These are phyloP conservation scores for Suillus fuscotomentosus DNA, from an alignment of 768 basidiomycete species.

Conservation along the genomic window DNA sequence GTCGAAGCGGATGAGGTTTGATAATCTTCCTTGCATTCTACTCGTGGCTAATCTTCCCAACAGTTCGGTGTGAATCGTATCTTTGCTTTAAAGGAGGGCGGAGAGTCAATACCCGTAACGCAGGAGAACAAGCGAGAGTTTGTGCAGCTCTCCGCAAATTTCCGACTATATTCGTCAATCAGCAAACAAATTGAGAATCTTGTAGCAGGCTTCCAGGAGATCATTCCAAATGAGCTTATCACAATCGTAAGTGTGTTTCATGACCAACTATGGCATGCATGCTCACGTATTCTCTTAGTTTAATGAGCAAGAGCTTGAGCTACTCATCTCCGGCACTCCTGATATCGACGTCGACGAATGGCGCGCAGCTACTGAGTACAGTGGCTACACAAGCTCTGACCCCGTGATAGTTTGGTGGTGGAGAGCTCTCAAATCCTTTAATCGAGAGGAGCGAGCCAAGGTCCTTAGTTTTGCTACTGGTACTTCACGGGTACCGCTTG, in stretches of 20 bases:
- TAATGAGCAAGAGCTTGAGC: constrained; percentile 91
- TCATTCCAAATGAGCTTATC: constrained; percentile 95
- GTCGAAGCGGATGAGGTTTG: constrained; percentile 90
- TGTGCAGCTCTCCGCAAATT: constrained; percentile 92
- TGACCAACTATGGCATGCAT: constrained; percentile 7
- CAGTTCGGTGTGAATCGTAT: constrained; percentile 92
- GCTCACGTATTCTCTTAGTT: constrained; percentile 49
- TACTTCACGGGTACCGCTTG: constrained; percentile 89
- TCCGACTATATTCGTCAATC: constrained; percentile 90
- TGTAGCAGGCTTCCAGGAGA: constrained; percentile 91
- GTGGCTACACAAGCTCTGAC: constrained; percentile 83
- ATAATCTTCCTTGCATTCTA: constrained; percentile 2
- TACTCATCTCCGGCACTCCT: constrained; percentile 96
- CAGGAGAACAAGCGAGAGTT: constrained; percentile 97
- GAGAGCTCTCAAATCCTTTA: constrained; percentile 97
- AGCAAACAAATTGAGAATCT: constrained; percentile 93
- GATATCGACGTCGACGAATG: constrained; percentile 99
- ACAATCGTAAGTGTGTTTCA: constrained; percentile 65
- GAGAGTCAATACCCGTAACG: constrained; percentile 83
- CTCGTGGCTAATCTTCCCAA: not conserved
- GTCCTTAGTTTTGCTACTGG: constrained; percentile 97
- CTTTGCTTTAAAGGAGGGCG: constrained; percentile 82
- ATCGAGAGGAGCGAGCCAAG: constrained; percentile 94
- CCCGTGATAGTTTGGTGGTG: constrained; percentile 99
- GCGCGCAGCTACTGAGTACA: constrained; percentile 90